Evolutionary conservation across 306 rosid species (phyloP), one percentile per base, ranked within the genome.

Genomic region (Pyrus betulifolia): DNA sequence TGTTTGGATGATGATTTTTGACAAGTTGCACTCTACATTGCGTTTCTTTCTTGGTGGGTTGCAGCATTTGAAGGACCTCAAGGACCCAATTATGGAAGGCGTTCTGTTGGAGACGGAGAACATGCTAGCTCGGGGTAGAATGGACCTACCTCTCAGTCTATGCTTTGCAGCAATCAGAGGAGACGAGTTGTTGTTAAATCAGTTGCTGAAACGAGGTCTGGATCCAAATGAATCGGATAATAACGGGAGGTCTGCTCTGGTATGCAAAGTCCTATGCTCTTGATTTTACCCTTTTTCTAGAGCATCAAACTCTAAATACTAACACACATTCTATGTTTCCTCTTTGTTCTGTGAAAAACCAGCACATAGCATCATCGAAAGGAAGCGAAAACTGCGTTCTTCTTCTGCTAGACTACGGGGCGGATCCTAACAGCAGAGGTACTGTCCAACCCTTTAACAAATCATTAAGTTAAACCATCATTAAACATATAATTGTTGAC

Each of bases 111-210:
- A 93, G 85, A 89, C 90, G 11, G 93, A 92, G 89, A 89, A 84
- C 87, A 89, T 96, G 97, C 80, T 96, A 55, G 90, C 97, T 80
- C 88, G 88, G 65, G 98, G 99, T 25, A 84, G 88, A 73, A 60
- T 92, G 98, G 96, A 87, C 82, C 81, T 92, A 63, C 98, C 99
- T 12, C 88, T 96, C 13, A 89, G 97, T 84, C 88, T 92, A 4
- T 90, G 93, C 73, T 91, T 95, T 74, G 97, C 98, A 57, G 89
- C 97, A 76, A 65, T 62, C 54, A 87, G 96, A 74, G 98, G 97
- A 64, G 96, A 95, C 83, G 96, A 92, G 77, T 84, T 83, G n/a
- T 70, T 95, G 83, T 54, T 95, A 80, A 87, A 92, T 67, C 91
- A 88, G 72, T 82, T 95, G 83, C 79, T 95, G 79, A 95, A 87